These are phyloP conservation scores for Linnemannia elongata DNA, from an alignment of 192 early-diverging fungal genomes.

Conservation along the genomic window DNA sequence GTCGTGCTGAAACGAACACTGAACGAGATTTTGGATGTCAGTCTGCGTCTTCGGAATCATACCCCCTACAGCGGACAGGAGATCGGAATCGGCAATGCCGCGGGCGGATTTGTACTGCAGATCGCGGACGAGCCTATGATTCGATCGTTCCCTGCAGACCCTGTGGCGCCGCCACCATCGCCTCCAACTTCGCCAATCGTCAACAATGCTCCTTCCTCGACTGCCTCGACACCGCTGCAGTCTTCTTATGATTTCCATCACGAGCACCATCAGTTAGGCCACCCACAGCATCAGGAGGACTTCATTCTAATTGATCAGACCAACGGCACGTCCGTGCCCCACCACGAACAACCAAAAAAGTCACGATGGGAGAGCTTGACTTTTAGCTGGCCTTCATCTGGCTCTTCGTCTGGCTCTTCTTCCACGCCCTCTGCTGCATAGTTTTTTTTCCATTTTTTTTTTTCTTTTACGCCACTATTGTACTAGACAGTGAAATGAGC, in stretches of 20 bases:
- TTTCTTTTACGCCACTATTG: neutral
- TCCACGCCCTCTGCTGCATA: constrained; percentile 1
- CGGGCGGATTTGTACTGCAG: constrained; percentile 49
- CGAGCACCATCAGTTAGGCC: constrained; percentile 43
- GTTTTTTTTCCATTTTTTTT: neutral
- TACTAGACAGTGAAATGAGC: no score
- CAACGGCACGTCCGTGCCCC: neutral
- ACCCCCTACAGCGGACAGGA: constrained; percentile 59
- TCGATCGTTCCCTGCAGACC: constrained; percentile 35
- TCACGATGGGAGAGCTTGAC: constrained; percentile 37
- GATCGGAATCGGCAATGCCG: constrained; percentile 44
- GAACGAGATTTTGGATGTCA: constrained; percentile 65
- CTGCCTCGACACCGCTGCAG: constrained; percentile 14
- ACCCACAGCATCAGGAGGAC: constrained; percentile 22
- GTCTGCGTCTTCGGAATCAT: constrained; percentile 60
- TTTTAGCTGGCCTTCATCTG: constrained; percentile 36
- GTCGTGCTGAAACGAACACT: constrained; percentile 57
- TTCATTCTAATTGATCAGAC: constrained; percentile 51
- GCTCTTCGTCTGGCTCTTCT: constrained; percentile 31
- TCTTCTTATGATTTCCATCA: constrained; percentile 53
- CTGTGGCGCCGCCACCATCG: constrained; percentile 8
- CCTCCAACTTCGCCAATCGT: neutral
- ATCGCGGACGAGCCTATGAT: constrained; percentile 50
- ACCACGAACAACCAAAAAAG: constrained; percentile 27
- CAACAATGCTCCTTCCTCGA: neutral